A percentile compares a stretch with the other conserved stretches of the same genome.
These are phyloP conservation scores for Thymus quinquecostatus DNA, from an alignment of 257 asterid genomes.

Conservation along the genomic window DNA sequence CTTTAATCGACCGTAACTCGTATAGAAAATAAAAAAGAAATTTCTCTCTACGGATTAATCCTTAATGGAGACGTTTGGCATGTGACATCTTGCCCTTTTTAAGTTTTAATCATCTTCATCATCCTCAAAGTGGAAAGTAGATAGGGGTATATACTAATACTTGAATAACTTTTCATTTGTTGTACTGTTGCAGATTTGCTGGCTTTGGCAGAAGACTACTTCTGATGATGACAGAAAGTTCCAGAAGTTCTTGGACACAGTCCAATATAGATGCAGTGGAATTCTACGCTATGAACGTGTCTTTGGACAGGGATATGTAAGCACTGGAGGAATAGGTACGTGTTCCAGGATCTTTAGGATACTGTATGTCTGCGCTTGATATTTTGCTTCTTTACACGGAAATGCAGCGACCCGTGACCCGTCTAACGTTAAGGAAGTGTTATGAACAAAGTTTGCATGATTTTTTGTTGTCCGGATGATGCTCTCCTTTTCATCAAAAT, in stretches of 20 bases:
- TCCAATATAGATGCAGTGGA: slow-evolving; percentile 86
- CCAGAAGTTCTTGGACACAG: slow-evolving; percentile 91
- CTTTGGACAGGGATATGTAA: slow-evolving; percentile 91
- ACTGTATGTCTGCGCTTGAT: background rate
- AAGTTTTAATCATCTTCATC: background rate
- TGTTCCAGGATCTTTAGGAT: slow-evolving; percentile 3
- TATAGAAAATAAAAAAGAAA: background rate
- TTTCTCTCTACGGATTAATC: background rate
- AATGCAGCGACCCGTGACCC: too few relatives aligned
- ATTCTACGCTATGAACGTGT: slow-evolving; percentile 92
- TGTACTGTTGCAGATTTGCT: slow-evolving; percentile 69
- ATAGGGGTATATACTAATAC: background rate
- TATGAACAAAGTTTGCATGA: background rate
- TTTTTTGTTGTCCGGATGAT: background rate
- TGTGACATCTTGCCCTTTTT: background rate
- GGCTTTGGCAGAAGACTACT: slow-evolving; percentile 86
- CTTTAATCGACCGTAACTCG: background rate
- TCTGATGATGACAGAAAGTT: slow-evolving; percentile 80
- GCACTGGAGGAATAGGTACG: slow-evolving; percentile 97
- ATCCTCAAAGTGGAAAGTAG: background rate
- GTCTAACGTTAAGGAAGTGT: background rate
- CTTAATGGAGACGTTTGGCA: background rate
- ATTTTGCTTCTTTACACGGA: background rate
- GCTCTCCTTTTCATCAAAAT: background rate
- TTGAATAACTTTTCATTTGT: slow-evolving; percentile 6